Percentiles rank a stretch among this genome's conserved stretches.
Evolutionary conservation across 495 filamentous ascomycete species (phyloP).

Genomic region (Podospora australis): DNA sequence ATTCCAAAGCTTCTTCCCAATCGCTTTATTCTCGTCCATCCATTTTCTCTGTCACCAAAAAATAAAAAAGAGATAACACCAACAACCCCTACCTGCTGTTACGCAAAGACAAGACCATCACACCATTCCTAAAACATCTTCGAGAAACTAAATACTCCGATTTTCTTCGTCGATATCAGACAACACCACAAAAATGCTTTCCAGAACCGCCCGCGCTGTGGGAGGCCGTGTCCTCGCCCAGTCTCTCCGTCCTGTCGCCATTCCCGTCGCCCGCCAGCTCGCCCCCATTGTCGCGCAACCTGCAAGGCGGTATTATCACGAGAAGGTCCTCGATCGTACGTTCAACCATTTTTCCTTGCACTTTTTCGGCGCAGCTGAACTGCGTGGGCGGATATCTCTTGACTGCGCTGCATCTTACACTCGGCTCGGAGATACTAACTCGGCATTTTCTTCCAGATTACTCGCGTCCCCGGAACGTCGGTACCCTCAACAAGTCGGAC

Average conservation of each 20-base stretch:
- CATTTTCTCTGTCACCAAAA: too few relatives aligned
- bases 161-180: not conserved
- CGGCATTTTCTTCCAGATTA: conserved; percentile 53
- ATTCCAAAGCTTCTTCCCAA: conserved; percentile 4
- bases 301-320: conserved; percentile 45
- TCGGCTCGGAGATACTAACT: conserved; percentile 6
- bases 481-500: conserved; percentile 81
- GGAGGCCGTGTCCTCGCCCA: conserved; percentile 21
- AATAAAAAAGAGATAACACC: not conserved
- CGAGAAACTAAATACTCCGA: not conserved
- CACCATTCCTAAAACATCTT: not conserved
- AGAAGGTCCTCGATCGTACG: conserved; percentile 65
- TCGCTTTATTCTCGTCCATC: not conserved
- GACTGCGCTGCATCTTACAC: not conserved
- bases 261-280: conserved; percentile 32
- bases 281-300: conserved; percentile 32
- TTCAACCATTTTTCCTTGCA: not conserved
- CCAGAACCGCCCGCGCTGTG: conserved; percentile 28
- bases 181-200: conserved; percentile 26
- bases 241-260: conserved; percentile 16
- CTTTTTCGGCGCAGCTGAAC: not conserved
- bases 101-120: not conserved
- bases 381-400: not conserved
- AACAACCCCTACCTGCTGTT: not conserved
- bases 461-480: conserved; percentile 86